Conservation (phyloP, 176 grass and related monocot genomes). For the Coix lacrymajobi region DNA sequence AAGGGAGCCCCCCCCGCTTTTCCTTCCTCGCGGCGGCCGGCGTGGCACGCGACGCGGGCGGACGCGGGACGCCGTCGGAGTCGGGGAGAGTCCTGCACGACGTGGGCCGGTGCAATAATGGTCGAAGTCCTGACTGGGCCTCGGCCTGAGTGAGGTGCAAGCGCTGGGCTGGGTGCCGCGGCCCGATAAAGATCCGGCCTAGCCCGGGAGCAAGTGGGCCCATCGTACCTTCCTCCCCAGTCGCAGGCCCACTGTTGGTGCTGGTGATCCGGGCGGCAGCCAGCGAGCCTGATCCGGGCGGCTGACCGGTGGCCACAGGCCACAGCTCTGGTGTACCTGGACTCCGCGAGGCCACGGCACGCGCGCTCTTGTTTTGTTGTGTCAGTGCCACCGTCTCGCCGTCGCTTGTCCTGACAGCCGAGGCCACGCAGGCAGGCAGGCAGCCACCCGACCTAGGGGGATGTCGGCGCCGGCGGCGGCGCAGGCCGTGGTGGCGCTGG, state of each 20-base stretch:
- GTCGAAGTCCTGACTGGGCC: background rate
- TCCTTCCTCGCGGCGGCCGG: background rate
- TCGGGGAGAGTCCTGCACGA: background rate
- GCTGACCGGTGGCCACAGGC: background rate
- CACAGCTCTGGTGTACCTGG: background rate
- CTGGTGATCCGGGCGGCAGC: background rate
- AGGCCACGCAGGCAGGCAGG: background rate
- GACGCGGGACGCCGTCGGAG: background rate
- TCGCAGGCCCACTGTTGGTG: background rate
- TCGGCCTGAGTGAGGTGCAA: background rate
- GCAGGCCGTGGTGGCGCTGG: slow-evolving; percentile 12
- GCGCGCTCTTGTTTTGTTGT: background rate
- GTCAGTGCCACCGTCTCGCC: background rate
- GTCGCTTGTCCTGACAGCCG: background rate
- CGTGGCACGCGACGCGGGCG: background rate
- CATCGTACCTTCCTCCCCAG: background rate
- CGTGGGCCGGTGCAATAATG: background rate
- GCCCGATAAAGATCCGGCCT: background rate
- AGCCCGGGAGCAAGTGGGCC: background rate
- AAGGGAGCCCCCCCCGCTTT: background rate
- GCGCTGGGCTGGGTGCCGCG: background rate
- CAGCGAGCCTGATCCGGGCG: background rate
- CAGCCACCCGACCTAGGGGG: background rate
- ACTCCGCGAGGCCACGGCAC: background rate
- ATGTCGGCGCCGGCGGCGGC: background rate